phyloP scores from a whole-genome alignment of 768 basidiomycete species.

The Coprinopsis cinerea region DNA sequence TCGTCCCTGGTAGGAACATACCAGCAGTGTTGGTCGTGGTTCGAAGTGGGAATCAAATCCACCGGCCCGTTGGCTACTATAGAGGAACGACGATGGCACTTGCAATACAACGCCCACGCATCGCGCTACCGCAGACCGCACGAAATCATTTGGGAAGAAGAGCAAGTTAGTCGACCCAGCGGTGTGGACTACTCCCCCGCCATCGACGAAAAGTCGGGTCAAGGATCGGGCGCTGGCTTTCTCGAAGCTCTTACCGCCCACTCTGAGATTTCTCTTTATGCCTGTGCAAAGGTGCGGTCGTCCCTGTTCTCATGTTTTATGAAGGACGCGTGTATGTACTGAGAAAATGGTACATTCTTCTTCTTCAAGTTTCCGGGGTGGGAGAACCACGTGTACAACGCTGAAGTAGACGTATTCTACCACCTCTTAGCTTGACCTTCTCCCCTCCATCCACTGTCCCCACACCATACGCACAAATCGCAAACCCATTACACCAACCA shows the following conservation, averaged over 20 bases:
- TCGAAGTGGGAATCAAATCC: conserved; percentile 16
- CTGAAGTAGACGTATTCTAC: conserved; percentile 9
- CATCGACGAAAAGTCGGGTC: background rate
- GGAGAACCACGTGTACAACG: conserved; percentile 10
- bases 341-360: background rate
- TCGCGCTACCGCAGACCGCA: background rate
- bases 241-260: background rate
- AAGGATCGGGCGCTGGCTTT: background rate
- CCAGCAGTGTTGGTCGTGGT: conserved; percentile 19
- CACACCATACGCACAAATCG: background rate
- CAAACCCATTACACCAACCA: background rate
- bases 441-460: background rate
- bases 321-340: background rate
- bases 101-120: conserved; percentile 11
- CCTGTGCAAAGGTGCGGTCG: conserved; percentile 6
- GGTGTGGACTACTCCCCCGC: background rate
- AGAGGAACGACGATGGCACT: conserved; percentile 5
- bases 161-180: too few relatives aligned
- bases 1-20: conserved; percentile 17
- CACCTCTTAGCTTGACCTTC: background rate
- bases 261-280: background rate
- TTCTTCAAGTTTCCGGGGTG: conserved; percentile 8
- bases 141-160: conserved; percentile 6
- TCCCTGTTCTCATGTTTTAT: background rate
- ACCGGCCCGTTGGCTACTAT: background rate